Evolutionary conservation across 768 basidiomycete genomes (phyloP).

Genomic region (Hemileccinum impolitum): DNA sequence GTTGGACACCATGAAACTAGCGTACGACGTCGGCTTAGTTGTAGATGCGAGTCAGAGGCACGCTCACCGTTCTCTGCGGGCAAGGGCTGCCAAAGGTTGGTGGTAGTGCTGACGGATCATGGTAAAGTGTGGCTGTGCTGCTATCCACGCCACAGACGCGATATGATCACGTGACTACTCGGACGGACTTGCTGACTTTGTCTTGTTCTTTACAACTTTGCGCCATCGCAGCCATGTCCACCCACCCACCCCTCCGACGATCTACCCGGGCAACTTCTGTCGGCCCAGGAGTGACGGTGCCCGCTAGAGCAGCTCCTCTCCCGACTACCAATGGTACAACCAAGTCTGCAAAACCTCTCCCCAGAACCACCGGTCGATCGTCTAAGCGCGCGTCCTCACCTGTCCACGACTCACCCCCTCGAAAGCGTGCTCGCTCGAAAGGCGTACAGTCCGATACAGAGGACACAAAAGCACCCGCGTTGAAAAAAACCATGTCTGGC

Average conservation of each 20-base stretch:
- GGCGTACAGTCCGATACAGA: constrained; percentile 41
- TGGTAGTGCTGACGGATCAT: constrained; percentile 16
- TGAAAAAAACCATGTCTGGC: constrained; percentile 24
- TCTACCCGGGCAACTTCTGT: constrained; percentile 51
- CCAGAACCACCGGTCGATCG: constrained; percentile 22
- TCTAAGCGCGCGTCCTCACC: constrained; percentile 53
- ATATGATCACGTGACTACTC: constrained; percentile 20
- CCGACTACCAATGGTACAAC: constrained; percentile 27
- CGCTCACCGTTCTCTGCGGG: constrained; percentile 8
- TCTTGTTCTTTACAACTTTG: background rate
- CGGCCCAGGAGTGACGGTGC: constrained; percentile 32
- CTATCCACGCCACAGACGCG: constrained; percentile 24
- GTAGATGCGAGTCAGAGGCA: too few species aligned
- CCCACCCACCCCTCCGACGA: constrained; percentile 42
- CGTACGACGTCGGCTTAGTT: too few species aligned
- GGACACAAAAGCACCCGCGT: constrained; percentile 29
- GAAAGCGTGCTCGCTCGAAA: constrained; percentile 46
- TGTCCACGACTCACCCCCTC: constrained; percentile 38
- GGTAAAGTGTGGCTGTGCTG: constrained; percentile 15
- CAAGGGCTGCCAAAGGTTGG: background rate
- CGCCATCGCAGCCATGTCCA: constrained; percentile 23
- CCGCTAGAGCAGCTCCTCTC: constrained; percentile 29
- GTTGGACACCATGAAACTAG: constrained; percentile 55
- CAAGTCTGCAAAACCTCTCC: constrained; percentile 29
- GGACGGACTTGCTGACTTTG: background rate